Evolutionary conservation across 805 yeast genomes (phyloP).

Genomic region (Wickerhamiella parazyma): DNA sequence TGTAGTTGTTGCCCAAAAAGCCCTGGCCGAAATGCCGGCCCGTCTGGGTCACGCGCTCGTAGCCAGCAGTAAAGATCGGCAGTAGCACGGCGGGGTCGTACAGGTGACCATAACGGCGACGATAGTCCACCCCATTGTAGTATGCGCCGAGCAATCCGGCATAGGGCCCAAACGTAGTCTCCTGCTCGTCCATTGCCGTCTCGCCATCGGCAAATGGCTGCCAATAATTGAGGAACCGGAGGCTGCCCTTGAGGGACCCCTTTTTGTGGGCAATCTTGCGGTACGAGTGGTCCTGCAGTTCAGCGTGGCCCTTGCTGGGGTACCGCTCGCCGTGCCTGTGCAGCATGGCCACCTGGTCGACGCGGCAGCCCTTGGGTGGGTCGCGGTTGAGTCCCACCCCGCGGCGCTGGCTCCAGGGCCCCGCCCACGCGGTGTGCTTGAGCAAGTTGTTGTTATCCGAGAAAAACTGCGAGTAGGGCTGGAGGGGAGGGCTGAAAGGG

Average conservation of each 20-base stretch:
- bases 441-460: slow-evolving; percentile 35
- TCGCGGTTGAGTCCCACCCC: slow-evolving; percentile 43
- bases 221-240: slow-evolving; percentile 37
- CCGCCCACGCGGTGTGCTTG: slow-evolving; percentile 37
- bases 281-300: slow-evolving; percentile 11
- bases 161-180: slow-evolving; percentile 38
- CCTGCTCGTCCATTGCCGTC: slow-evolving; percentile 32
- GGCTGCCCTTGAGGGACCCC: slow-evolving; percentile 27
- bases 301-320: slow-evolving; percentile 25
- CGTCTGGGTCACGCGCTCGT: slow-evolving; percentile 32
- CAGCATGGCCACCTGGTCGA: slow-evolving; percentile 41
- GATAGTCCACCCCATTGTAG: slow-evolving; percentile 36
- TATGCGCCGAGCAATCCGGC: slow-evolving; percentile 40
- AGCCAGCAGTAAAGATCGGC: slow-evolving; percentile 43
- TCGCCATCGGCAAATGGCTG: slow-evolving; percentile 27
- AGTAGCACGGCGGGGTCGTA: slow-evolving; percentile 28
- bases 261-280: slow-evolving; percentile 10
- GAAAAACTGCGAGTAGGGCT: slow-evolving; percentile 19
- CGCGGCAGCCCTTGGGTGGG: slow-evolving; percentile 36
- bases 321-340: slow-evolving; percentile 50
- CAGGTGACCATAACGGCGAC: slow-evolving; percentile 37
- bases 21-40: slow-evolving; percentile 23
- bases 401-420: slow-evolving; percentile 36
- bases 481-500: slow-evolving; percentile 5
- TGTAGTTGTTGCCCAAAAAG: slow-evolving; percentile 20